These are phyloP conservation scores for Tetrapisispora taiwanensis DNA, from an alignment of 805 yeast species.

Conservation along the genomic window DNA sequence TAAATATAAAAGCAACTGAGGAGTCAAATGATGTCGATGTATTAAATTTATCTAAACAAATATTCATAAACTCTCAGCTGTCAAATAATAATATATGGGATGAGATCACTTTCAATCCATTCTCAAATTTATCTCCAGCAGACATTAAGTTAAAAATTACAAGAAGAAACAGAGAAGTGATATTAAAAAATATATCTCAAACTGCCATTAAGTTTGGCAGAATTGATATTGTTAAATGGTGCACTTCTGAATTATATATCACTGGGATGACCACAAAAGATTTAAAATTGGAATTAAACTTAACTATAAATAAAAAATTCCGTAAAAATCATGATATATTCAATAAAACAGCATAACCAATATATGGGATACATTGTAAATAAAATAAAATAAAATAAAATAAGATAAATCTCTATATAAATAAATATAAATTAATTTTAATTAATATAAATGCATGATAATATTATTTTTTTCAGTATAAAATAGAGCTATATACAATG, in stretches of 20 bases:
- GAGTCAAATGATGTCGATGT: not conserved
- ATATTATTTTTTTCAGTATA: constrained; percentile 10
- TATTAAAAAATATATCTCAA: constrained; percentile 19
- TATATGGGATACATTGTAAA: not conserved
- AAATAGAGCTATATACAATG: too few relatives aligned
- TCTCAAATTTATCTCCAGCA: constrained; percentile 11
- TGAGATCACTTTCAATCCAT: constrained; percentile 16
- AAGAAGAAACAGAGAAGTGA: constrained; percentile 13
- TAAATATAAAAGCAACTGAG: not conserved
- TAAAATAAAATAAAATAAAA: too few relatives aligned
- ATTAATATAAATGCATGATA: not conserved
- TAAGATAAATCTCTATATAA: too few relatives aligned
- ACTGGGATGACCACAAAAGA: constrained; percentile 18
- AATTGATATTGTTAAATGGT: constrained; percentile 20
- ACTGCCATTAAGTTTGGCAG: constrained; percentile 12
- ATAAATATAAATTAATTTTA: not conserved
- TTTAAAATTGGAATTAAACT: constrained; percentile 19
- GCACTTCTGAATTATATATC: constrained; percentile 15
- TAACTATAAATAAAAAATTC: constrained; percentile 14
- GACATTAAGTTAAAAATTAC: constrained; percentile 13
- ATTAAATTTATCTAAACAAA: constrained; percentile 16
- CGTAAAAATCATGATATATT: constrained; percentile 6
- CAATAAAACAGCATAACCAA: not conserved
- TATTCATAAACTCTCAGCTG: constrained; percentile 10
- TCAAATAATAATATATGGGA: not conserved